A percentile compares a stretch with the other conserved stretches of the same genome.
These are phyloP conservation scores for Vitis hybrid DNA, from an alignment of 177 flowering plant genomes.

Conservation along the genomic window DNA sequence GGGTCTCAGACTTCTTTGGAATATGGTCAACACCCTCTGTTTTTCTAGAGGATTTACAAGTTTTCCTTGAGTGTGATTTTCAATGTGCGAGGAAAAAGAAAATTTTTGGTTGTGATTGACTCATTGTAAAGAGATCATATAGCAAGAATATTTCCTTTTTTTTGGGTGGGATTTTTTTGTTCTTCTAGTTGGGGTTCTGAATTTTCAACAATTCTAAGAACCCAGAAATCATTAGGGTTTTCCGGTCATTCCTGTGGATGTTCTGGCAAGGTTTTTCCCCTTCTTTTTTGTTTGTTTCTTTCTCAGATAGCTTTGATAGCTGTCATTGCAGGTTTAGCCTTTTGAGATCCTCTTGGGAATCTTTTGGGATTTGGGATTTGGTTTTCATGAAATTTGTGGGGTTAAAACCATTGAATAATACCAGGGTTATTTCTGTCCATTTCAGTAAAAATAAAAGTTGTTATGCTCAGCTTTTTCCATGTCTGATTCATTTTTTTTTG, in stretches of 20 bases:
- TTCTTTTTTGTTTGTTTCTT: neutral
- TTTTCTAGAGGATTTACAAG: neutral
- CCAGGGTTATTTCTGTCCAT: conserved; percentile 7
- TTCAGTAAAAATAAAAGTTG: conserved; percentile 14
- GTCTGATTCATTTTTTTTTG: neutral
- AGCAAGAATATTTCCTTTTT: neutral
- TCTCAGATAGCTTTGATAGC: neutral
- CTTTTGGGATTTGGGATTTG: conserved; percentile 14
- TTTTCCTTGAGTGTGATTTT: neutral
- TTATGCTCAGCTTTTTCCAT: neutral
- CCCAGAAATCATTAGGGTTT: neutral
- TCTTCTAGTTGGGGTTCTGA: too few relatives aligned
- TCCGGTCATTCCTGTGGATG: conserved; percentile 10
- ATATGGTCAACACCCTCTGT: neutral
- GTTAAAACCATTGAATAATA: neutral
- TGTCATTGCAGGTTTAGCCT: conserved; percentile 4
- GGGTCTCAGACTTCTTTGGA: neutral
- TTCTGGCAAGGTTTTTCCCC: conserved; percentile 10
- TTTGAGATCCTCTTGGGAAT: conserved; percentile 14
- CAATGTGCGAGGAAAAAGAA: neutral
- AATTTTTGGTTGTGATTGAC: neutral
- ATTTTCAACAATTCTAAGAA: too few relatives aligned
- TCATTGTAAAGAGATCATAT: neutral
- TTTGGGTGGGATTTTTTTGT: too few relatives aligned
- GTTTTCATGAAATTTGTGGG: conserved; percentile 2